Evolutionary conservation across 345 rosid genomes (phyloP).

Genomic region (Citrus unshiu): DNA sequence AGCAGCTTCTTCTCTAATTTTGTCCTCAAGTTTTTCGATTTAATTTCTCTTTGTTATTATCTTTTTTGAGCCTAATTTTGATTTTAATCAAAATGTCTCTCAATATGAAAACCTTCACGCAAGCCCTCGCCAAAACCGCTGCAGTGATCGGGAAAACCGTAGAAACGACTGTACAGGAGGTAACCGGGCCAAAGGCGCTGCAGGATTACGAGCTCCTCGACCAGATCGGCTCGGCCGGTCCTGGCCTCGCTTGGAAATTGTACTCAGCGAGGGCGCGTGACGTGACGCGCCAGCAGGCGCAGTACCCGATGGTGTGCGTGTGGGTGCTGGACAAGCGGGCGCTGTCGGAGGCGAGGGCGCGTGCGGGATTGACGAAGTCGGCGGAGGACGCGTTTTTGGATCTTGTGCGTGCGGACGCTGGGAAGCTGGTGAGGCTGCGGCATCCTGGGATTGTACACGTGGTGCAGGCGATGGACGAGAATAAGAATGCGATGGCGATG

Average conservation of each 20-base stretch:
- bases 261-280: slow-evolving; percentile 81
- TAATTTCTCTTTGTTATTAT: not conserved
- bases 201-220: slow-evolving; percentile 92
- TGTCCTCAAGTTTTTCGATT: not conserved
- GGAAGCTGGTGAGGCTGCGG: slow-evolving; percentile 75
- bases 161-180: slow-evolving; percentile 96
- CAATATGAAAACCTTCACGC: slow-evolving; percentile 86
- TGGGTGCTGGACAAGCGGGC: slow-evolving; percentile 91
- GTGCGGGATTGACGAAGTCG: slow-evolving; percentile 78
- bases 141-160: slow-evolving; percentile 97
- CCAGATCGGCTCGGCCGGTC: slow-evolving; percentile 99
- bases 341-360: slow-evolving; percentile 69
- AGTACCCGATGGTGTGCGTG: slow-evolving; percentile 88
- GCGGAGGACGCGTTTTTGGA: slow-evolving; percentile 87
- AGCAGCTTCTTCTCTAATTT: not conserved
- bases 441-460: slow-evolving; percentile 98
- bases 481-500: slow-evolving; percentile 91
- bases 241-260: slow-evolving; percentile 90
- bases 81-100: slow-evolving; percentile 52
- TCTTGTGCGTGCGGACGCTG: slow-evolving; percentile 80
- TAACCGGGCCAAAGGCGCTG: slow-evolving; percentile 82
- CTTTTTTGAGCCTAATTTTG: not conserved
- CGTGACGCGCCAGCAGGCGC: slow-evolving; percentile 54
- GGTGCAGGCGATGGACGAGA: slow-evolving; percentile 95
- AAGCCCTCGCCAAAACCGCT: slow-evolving; percentile 92